phyloP scores from a whole-genome alignment of 192 early-diverging fungal species.

The Chytriomyces sp. region DNA sequence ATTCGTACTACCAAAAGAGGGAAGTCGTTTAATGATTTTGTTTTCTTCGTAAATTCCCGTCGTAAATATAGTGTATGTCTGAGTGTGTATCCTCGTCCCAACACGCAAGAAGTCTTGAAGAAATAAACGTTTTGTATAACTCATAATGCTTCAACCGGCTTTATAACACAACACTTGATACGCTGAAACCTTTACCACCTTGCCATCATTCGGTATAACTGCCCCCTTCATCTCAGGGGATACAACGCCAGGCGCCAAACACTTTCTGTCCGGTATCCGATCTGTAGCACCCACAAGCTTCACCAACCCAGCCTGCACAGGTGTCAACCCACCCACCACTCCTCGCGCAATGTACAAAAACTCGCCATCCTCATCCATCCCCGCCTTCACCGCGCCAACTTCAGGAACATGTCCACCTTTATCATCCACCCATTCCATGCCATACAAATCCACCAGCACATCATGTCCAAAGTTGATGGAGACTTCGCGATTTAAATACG shows the following conservation, averaged over 20 bases:
- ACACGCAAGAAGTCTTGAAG: too few species aligned
- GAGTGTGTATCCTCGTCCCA: too few species aligned
- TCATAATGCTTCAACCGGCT: background rate
- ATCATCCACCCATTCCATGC: constrained; percentile 4
- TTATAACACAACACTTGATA: background rate
- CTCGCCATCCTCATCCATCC: constrained; percentile 25
- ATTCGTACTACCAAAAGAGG: too few species aligned
- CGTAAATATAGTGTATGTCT: too few species aligned
- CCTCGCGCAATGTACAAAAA: constrained; percentile 10
- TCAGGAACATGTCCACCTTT: constrained; percentile 1
- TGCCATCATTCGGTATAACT: background rate
- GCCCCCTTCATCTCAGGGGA: background rate
- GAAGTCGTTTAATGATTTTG: too few species aligned
- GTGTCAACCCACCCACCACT: background rate
- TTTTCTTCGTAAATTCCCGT: too few species aligned
- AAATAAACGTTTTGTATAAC: too few species aligned
- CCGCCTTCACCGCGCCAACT: background rate
- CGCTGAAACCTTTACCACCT: background rate
- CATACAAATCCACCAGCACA: background rate
- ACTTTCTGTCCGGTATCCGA: background rate
- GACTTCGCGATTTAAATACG: constrained; percentile 18
- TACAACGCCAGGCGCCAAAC: background rate
- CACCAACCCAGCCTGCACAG: background rate
- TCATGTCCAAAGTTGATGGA: constrained; percentile 23
- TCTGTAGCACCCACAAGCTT: background rate